Conservation (phyloP, 805 yeast genomes). For the Kazachstania psychrophila region DNA sequence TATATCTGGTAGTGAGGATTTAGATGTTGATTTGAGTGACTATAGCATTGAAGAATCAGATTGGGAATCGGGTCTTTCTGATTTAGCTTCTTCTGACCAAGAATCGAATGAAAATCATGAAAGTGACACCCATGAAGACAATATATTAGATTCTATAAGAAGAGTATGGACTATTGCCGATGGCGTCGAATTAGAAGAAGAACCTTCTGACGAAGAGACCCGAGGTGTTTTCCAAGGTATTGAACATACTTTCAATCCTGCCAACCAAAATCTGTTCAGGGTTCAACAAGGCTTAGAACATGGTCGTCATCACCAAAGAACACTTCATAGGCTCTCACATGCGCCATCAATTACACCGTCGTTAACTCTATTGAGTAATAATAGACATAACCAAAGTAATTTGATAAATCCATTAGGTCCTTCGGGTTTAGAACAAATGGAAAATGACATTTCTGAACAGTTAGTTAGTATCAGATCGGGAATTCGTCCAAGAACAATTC, state of each 20-base stretch:
- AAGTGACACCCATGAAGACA: slow-evolving; percentile 4
- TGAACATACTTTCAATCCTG: slow-evolving; percentile 26
- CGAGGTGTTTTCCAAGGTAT: slow-evolving; percentile 28
- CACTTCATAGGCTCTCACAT: slow-evolving; percentile 15
- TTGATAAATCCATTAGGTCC: slow-evolving; percentile 29
- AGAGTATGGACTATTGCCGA: slow-evolving; percentile 26
- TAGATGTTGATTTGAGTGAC: slow-evolving; percentile 29
- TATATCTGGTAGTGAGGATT: slow-evolving; percentile 25
- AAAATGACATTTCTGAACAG: slow-evolving; percentile 24
- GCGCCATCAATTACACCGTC: slow-evolving; percentile 22
- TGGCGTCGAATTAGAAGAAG: slow-evolving; percentile 25
- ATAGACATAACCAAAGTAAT: slow-evolving; percentile 24
- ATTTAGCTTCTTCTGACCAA: slow-evolving; percentile 21
- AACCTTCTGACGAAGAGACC: slow-evolving; percentile 24
- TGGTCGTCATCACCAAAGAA: slow-evolving; percentile 14
- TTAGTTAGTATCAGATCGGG: slow-evolving; percentile 19
- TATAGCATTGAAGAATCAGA: slow-evolving; percentile 30
- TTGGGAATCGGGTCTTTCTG: slow-evolving; percentile 32
- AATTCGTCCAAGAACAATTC: slow-evolving; percentile 19
- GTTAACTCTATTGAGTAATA: slow-evolving; percentile 21
- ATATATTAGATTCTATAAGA: slow-evolving; percentile 16
- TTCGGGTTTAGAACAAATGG: slow-evolving; percentile 28
- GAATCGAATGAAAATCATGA: slow-evolving; percentile 6
- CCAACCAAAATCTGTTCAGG: slow-evolving; percentile 23
- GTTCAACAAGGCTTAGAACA: slow-evolving; percentile 13